A percentile compares a stretch with the other conserved stretches of the same genome.
Evolutionary conservation across 2,329 filamentous ascomycete species (phyloP).

Genomic region (Pyrenochaeta sp.): DNA sequence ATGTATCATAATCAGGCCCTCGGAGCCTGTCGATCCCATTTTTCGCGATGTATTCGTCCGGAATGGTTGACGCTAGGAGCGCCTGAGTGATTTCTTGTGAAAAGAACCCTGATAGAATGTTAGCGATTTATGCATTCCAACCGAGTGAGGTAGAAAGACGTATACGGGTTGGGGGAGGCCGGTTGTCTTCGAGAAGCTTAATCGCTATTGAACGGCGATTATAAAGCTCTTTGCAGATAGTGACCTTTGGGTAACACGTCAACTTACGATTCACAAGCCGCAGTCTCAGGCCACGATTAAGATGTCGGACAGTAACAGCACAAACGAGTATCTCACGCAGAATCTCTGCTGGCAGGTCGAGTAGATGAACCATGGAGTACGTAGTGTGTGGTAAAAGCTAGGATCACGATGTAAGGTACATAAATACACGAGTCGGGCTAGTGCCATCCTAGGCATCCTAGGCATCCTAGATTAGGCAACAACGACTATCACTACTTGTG

Average conservation of each 20-base stretch:
- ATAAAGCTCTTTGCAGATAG: too few relatives aligned
- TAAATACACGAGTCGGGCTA: neutral
- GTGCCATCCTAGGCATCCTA: neutral
- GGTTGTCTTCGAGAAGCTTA: too few relatives aligned
- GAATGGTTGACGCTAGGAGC: neutral
- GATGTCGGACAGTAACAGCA: neutral
- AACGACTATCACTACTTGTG: too few relatives aligned
- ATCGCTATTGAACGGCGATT: neutral
- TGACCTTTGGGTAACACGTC: too few relatives aligned
- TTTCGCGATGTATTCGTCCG: neutral
- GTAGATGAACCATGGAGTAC: neutral
- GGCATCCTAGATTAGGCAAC: too few relatives aligned
- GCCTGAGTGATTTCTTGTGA: constrained; percentile 4
- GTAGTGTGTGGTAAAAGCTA: neutral
- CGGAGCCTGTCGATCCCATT: neutral
- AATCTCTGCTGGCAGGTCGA: neutral
- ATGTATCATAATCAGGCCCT: constrained; percentile 1
- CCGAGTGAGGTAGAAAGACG: neutral
- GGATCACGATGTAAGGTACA: neutral
- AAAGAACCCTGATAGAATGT: constrained; percentile 2
- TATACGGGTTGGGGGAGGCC: too few relatives aligned
- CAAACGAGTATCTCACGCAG: constrained; percentile 2
- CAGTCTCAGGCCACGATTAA: constrained; percentile 5
- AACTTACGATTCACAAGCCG: constrained; percentile 8
- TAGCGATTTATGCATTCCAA: neutral